Base-by-base conservation (phyloP, 495 filamentous ascomycete species). In the Annulohypoxylon maeteangense region DNA sequence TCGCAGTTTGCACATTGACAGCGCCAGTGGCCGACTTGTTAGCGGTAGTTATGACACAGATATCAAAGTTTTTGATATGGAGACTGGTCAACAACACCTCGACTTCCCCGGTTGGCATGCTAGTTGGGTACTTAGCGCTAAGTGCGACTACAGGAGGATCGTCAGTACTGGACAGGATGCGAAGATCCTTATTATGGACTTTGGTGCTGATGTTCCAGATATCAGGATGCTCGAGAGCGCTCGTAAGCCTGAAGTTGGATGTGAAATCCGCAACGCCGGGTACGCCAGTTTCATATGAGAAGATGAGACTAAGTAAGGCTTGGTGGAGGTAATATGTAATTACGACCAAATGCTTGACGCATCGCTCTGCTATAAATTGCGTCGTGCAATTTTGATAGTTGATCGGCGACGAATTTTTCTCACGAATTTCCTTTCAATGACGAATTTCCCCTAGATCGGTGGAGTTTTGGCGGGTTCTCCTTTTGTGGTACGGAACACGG, bases 121-220 rank as follows among this genome's bases (percentile, higher is more conserved):
- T 14, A 97, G 93, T 74, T 98, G 96, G 96, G 96, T 98, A 72
- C 80, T 99, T 44, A 93, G 91, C 66, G 95, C 96, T 25, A 97
- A 98, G 81, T 91, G 91, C 32, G 95, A 99, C 78, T 98, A 98
- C 77, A 85, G 95, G 51, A 87, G 95, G 36, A 94, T 99, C 62
- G 90, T 99, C 47, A 93, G 92, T 61, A 97, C 96, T 0, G 94
- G 93, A 44, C 95, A 99, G 80, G 94, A 98, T 74, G 90, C 93
- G 8, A 89, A 95, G 70, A 91, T 92, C 31, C 82, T 98, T 22
- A 89, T 99, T n/a, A 87, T 99, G 83, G 95, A 99, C 82, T 93
- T 93, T 74, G 90, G 91, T 16, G 83, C 83, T n/a, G 82, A 78
- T 59, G 80, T 89, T 8, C 69, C 81, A 45, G 81, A 84, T 58